phyloP scores from a whole-genome alignment of 225 moss, liverwort and hornwort genomes.

The Ulota crispa region DNA sequence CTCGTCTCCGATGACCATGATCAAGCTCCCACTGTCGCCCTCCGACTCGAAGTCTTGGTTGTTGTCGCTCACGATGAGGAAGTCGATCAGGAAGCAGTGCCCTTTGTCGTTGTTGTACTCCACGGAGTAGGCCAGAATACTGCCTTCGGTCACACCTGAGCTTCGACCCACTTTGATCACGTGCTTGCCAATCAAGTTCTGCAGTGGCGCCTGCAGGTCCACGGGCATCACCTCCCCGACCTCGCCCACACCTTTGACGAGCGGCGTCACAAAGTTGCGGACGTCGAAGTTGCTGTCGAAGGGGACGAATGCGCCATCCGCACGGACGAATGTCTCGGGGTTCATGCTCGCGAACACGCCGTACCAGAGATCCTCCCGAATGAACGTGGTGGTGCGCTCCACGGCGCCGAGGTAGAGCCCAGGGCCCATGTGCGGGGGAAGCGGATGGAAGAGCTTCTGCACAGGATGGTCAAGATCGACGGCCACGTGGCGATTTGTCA shows the following conservation, averaged over 20 bases:
- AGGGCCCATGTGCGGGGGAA: conserved; percentile 55
- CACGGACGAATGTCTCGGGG: conserved; percentile 54
- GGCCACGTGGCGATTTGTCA: conserved; percentile 59
- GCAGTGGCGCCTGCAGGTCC: conserved; percentile 44
- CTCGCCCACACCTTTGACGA: conserved; percentile 57
- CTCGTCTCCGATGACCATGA: conserved; percentile 33
- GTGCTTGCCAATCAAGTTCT: conserved; percentile 46
- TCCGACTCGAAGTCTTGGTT: conserved; percentile 42
- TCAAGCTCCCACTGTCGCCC: conserved; percentile 55
- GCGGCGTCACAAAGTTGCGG: conserved; percentile 37
- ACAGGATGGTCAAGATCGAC: conserved; percentile 61
- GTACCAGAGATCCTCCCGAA: conserved; percentile 63
- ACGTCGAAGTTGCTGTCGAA: conserved; percentile 53
- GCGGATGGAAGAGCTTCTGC: conserved; percentile 60
- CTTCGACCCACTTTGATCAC: conserved; percentile 57
- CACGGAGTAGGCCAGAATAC: conserved; percentile 49
- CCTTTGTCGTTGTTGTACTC: conserved; percentile 60
- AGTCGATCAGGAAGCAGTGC: conserved; percentile 51
- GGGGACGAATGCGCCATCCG: conserved; percentile 59
- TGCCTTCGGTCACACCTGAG: conserved; percentile 46
- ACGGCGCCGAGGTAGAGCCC: conserved; percentile 54
- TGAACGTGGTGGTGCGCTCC: conserved; percentile 59
- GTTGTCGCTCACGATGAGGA: conserved; percentile 46
- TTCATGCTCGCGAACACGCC: conserved; percentile 62
- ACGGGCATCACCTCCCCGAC: conserved; percentile 53